Conservation (phyloP, 306 rosid genomes). For the Gillenia trifoliata region DNA sequence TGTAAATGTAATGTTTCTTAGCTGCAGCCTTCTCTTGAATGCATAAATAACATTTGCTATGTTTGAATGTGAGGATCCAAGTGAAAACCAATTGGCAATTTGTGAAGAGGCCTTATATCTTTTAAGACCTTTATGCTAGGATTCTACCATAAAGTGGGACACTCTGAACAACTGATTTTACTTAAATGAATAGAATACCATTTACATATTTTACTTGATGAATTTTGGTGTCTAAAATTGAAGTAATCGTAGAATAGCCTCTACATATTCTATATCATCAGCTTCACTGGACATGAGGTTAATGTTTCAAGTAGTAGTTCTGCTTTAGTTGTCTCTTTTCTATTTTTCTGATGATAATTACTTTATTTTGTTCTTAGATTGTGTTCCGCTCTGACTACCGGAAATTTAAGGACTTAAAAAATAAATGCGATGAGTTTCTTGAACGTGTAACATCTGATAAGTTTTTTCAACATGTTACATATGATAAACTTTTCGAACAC, state of each 20-base stretch:
- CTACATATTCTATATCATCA: no score
- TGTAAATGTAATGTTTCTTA: no score
- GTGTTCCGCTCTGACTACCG: slow-evolving; percentile 68
- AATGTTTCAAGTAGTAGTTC: neutral
- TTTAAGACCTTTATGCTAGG: no score
- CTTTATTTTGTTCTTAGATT: slow-evolving; percentile 37
- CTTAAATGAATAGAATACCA: neutral
- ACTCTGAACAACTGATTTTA: neutral
- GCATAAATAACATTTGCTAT: neutral
- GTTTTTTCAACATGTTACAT: slow-evolving; percentile 46
- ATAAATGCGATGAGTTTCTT: slow-evolving; percentile 62
- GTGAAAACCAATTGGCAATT: no score
- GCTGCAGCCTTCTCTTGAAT: neutral
- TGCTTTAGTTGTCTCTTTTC: neutral
- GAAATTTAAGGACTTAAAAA: slow-evolving; percentile 62
- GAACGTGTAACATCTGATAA: slow-evolving; percentile 35
- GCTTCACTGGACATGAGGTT: neutral
- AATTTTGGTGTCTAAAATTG: no score
- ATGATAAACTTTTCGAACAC: slow-evolving; percentile 45
- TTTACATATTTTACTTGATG: neutral
- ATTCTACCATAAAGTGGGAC: no score
- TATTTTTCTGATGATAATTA: neutral
- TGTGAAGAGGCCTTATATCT: no score
- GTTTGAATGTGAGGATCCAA: no score
- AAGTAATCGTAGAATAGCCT: no score